Base-by-base conservation (phyloP, 139 green algal genomes). In the Haematococcus lacustris region DNA sequence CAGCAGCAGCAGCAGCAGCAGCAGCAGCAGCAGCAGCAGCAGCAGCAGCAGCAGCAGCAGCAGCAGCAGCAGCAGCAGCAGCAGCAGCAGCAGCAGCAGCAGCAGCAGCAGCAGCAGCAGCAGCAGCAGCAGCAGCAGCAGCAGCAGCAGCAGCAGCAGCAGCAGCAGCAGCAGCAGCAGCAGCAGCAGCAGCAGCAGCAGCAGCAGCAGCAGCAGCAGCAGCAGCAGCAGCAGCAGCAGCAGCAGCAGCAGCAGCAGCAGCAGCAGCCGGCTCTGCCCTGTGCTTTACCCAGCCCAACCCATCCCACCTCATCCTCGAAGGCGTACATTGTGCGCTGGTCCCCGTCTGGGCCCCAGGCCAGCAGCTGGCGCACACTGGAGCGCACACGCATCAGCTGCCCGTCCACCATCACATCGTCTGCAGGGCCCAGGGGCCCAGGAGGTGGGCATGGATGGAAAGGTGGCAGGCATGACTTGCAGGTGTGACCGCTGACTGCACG, bases 1-100 rank as follows among this genome's bases (percentile, higher is more conserved):
- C 47, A 57, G 47, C 47, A 57, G 47, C 47, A 57, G 47, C 47
- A 57, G 47, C 47, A 57, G 47, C 47, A 57, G 47, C 47, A 57
- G 47, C 47, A 57, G 47, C 47, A 57, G 47, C 47, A 57, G 47
- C 47, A 57, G 13, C 47, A 57, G 47, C 47, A 21, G 47, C 47
- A 57, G 47, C 47, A 57, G 47, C 47, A 57, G 21, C 47, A 57
- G 47, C 47, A 57, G 47, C 47, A 57, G 13, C 47, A 57, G 47
- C 47, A 57, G 47, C 47, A 57, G 47, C 47, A 57, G 21, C 47
- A 57, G 21, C 13, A 57, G 21, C 47, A 57, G 47, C 47, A 57
- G 47, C 47, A 57, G 21, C 47, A 57, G 21, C 47, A 57, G 47
- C 47, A 57, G 47, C 47, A 57, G 47, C 47, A 57, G 47, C 47